Percentiles rank a stretch among this genome's conserved stretches.
Evolutionary conservation across 2,329 filamentous ascomycete genomes (phyloP).

Genomic region (Dactylellina drechsleri): DNA sequence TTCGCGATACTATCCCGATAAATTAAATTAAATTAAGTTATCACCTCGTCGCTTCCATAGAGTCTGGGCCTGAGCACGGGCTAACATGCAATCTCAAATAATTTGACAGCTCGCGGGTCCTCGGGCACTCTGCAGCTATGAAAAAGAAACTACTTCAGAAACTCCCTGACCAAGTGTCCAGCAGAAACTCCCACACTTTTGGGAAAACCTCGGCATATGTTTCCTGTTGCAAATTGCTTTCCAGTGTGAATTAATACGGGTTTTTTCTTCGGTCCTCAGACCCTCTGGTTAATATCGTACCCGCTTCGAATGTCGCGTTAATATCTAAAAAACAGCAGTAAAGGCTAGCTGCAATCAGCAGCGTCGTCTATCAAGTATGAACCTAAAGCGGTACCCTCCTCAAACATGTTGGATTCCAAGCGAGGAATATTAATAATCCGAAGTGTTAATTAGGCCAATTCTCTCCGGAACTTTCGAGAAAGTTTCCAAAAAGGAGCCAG

Average conservation of each 20-base stretch:
- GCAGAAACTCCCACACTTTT: constrained; percentile 48
- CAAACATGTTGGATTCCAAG: constrained; percentile 35
- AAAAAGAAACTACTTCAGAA: constrained; percentile 7
- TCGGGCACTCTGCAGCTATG: constrained; percentile 42
- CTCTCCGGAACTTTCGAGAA: constrained; percentile 30
- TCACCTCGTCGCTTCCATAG: constrained; percentile 27
- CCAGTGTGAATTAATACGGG: not conserved
- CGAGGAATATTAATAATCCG: constrained; percentile 37
- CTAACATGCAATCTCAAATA: constrained; percentile 35
- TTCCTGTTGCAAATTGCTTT: constrained; percentile 26
- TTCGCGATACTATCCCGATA: constrained; percentile 53
- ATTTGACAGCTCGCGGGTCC: constrained; percentile 49
- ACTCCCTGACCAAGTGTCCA: no score
- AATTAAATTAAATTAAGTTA: constrained; percentile 54
- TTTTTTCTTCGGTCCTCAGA: no score
- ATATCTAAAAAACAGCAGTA: no score
- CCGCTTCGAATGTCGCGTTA: no score
- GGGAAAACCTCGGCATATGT: constrained; percentile 24
- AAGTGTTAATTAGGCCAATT: constrained; percentile 18
- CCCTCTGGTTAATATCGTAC: no score
- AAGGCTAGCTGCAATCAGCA: no score
- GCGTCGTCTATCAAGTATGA: no score
- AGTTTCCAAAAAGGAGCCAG: constrained; percentile 26
- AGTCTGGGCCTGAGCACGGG: constrained; percentile 45
- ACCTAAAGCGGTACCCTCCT: constrained; percentile 7